Conservation (phyloP, 2,329 filamentous ascomycete species). For the Onygenales sp. region DNA sequence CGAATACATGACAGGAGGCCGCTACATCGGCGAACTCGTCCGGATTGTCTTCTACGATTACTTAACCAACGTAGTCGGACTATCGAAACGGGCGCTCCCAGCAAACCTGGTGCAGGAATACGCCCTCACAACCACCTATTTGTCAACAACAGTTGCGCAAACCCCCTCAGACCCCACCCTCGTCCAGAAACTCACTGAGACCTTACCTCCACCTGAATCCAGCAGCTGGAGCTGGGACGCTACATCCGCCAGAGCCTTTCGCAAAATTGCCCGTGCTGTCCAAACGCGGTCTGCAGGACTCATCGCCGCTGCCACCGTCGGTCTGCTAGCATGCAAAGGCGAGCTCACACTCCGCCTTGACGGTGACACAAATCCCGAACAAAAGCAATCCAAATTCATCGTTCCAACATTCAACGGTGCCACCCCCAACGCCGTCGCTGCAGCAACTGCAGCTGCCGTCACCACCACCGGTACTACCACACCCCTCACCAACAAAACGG, state of each 20-base stretch:
- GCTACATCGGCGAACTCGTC: conserved; percentile 68
- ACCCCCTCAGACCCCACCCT: conserved; percentile 39
- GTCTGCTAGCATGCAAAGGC: conserved; percentile 57
- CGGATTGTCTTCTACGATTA: conserved; percentile 62
- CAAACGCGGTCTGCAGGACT: conserved; percentile 64
- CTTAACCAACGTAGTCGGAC: conserved; percentile 37
- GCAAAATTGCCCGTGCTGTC: conserved; percentile 59
- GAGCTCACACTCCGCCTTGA: conserved; percentile 47
- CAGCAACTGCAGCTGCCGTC: background rate
- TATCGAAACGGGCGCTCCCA: conserved; percentile 41
- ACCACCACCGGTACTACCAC: background rate
- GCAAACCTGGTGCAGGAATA: conserved; percentile 47
- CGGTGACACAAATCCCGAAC: conserved; percentile 26
- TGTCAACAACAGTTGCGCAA: conserved; percentile 58
- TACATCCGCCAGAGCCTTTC: conserved; percentile 49
- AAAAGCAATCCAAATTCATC: conserved; percentile 12
- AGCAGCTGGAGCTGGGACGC: conserved; percentile 54
- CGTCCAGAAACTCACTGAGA: conserved; percentile 39
- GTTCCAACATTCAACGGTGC: conserved; percentile 12
- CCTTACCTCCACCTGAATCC: conserved; percentile 41
- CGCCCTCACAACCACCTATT: conserved; percentile 60
- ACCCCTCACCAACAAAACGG: background rate
- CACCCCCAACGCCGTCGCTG: conserved; percentile 14
- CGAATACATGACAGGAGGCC: conserved; percentile 74
- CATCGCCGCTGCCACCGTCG: conserved; percentile 62